Percentiles rank a stretch among this genome's conserved stretches.
These are phyloP conservation scores for Candida sphagnicola DNA, from an alignment of 805 yeast genomes.

Conservation along the genomic window DNA sequence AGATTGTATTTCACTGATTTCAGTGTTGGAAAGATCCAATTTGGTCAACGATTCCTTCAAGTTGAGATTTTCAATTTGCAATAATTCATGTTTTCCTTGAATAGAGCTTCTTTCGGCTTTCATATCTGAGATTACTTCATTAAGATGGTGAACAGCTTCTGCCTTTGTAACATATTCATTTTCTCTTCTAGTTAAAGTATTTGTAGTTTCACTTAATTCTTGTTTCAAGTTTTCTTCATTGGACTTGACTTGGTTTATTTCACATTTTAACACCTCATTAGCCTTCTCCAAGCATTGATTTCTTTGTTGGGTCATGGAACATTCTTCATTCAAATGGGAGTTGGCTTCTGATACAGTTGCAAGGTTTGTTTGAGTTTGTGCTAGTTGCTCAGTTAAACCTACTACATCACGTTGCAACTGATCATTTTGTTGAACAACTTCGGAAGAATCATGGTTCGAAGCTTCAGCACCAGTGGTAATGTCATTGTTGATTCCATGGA, in stretches of 20 bases:
- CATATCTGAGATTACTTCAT: background rate
- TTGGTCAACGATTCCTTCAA: background rate
- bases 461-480: no score
- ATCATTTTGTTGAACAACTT: constrained; percentile 4
- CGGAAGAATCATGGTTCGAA: no score
- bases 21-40: no score
- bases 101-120: background rate
- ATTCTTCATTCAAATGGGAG: constrained; percentile 3
- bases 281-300: background rate
- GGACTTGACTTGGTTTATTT: background rate
- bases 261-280: background rate
- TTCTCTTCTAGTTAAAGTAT: background rate
- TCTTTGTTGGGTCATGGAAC: background rate
- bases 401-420: background rate
- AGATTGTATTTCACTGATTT: no score
- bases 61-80: background rate
- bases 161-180: constrained; percentile 1
- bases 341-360: background rate
- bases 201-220: background rate
- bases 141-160: background rate
- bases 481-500: no score
- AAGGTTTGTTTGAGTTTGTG: background rate
- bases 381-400: background rate
- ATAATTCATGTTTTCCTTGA: background rate
- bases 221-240: constrained; percentile 3